phyloP scores from a whole-genome alignment of 2,329 filamentous ascomycete species.

The Emergomyces africanus region DNA sequence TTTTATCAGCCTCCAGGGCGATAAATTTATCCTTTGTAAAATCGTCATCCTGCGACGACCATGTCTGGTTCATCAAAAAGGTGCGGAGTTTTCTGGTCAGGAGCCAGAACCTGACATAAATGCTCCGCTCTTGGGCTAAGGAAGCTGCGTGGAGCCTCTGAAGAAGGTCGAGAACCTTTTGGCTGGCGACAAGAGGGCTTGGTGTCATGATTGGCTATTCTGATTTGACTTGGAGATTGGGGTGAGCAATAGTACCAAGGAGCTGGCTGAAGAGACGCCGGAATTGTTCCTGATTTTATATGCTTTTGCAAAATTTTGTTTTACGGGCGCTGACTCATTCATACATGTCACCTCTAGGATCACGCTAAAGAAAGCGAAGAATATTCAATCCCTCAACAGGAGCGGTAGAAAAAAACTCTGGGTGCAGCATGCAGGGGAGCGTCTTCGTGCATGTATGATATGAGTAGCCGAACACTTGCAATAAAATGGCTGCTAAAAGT shows the following conservation, averaged over 20 bases:
- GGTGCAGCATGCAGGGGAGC: neutral
- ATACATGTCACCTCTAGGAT: neutral
- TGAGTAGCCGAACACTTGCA: neutral
- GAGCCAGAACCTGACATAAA: constrained; percentile 13
- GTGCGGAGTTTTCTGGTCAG: constrained; percentile 10
- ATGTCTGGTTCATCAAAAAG: constrained; percentile 5
- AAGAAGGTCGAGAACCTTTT: constrained; percentile 16
- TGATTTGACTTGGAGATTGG: too few relatives aligned
- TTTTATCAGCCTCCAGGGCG: constrained; percentile 47
- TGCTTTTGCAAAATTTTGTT: neutral
- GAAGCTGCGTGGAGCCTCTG: constrained; percentile 21
- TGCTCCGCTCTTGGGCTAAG: constrained; percentile 20
- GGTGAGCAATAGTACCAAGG: neutral
- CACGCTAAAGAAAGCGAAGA: neutral
- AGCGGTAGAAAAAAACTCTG: neutral
- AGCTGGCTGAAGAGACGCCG: neutral
- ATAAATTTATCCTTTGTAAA: constrained; percentile 46
- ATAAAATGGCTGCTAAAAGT: too few relatives aligned
- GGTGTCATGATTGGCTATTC: constrained; percentile 6
- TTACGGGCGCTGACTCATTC: constrained; percentile 1
- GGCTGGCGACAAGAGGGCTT: constrained; percentile 8
- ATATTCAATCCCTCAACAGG: neutral
- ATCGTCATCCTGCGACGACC: constrained; percentile 18
- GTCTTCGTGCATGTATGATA: neutral
- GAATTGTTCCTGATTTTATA: neutral